A percentile compares a stretch with the other conserved stretches of the same genome.
Evolutionary conservation across 2,329 filamentous ascomycete genomes (phyloP).

Genomic region (Colletotrichum brevisporum): DNA sequence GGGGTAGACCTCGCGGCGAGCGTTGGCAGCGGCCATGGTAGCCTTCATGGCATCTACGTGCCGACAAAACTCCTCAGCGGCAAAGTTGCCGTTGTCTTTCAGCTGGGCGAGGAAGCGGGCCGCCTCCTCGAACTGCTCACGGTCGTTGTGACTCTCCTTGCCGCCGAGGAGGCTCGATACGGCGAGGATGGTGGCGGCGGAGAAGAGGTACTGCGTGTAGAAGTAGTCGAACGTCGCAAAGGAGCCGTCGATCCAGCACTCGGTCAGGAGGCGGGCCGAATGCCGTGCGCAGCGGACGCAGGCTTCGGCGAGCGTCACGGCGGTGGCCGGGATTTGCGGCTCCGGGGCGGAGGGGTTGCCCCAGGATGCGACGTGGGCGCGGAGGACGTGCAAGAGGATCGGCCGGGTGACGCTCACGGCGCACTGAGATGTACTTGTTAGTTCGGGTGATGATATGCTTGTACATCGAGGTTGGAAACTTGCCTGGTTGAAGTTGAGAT

Average conservation of each 20-base stretch:
- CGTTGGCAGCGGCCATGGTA: slow-evolving; percentile 42
- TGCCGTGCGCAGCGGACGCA: slow-evolving; percentile 61
- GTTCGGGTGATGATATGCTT: fast-evolving
- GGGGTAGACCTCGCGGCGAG: slow-evolving; percentile 24
- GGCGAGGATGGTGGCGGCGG: slow-evolving; percentile 59
- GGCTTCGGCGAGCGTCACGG: slow-evolving; percentile 57
- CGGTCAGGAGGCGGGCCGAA: slow-evolving; percentile 57
- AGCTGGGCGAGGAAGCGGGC: slow-evolving; percentile 55
- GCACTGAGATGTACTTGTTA: slow-evolving; percentile 42
- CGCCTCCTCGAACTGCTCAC: slow-evolving; percentile 56
- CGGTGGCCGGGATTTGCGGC: slow-evolving; percentile 48
- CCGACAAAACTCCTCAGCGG: slow-evolving; percentile 57
- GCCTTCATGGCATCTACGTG: slow-evolving; percentile 55
- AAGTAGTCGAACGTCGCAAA: slow-evolving; percentile 64
- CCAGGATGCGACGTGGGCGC: slow-evolving; percentile 46
- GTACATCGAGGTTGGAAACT: fast-evolving
- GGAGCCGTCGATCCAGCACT: slow-evolving; percentile 62
- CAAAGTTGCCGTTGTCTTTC: slow-evolving; percentile 56
- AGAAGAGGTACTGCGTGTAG: slow-evolving; percentile 62
- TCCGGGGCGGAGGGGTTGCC: slow-evolving; percentile 40
- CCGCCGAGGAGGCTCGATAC: slow-evolving; percentile 56
- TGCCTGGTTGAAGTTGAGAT: slow-evolving; percentile 50
- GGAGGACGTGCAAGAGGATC: slow-evolving; percentile 51
- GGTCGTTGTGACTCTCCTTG: slow-evolving; percentile 50
- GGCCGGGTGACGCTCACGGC: slow-evolving; percentile 52